Evolutionary conservation across 192 early-diverging fungal species (phyloP).

Genomic region (Podila horticola): DNA sequence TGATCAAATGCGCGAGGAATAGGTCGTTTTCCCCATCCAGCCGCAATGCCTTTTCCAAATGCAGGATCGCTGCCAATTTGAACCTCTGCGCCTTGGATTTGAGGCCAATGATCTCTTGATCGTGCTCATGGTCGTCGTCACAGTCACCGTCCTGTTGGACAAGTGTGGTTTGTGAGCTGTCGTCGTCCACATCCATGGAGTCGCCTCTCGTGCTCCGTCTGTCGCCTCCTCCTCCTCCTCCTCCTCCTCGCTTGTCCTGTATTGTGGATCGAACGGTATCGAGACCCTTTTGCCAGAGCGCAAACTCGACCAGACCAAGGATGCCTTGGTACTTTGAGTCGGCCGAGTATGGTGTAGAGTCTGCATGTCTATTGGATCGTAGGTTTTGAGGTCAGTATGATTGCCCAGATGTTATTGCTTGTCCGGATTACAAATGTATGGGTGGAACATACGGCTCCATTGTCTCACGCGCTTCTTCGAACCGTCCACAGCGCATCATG

Average conservation of each 20-base stretch:
- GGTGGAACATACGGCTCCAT: slow-evolving; percentile 30
- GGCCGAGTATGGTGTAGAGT: slow-evolving; percentile 18
- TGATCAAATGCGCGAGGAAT: slow-evolving; percentile 29
- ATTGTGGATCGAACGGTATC: neutral
- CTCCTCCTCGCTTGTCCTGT: neutral
- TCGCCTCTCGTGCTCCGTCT: no score
- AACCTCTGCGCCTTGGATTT: neutral
- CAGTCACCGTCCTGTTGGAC: neutral
- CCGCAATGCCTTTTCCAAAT: slow-evolving; percentile 19
- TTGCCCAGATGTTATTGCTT: no score
- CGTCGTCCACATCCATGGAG: neutral
- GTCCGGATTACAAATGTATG: neutral
- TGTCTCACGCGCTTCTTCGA: slow-evolving; percentile 21
- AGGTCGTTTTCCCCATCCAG: slow-evolving; percentile 23
- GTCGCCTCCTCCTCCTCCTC: neutral
- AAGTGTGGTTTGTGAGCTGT: neutral
- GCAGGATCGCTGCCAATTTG: slow-evolving; percentile 1
- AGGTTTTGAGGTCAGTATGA: neutral
- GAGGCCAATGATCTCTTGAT: neutral
- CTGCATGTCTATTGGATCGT: neutral
- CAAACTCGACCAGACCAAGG: slow-evolving; percentile 34
- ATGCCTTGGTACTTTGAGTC: slow-evolving; percentile 26
- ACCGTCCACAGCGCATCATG: slow-evolving; percentile 23
- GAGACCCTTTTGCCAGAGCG: slow-evolving; percentile 17
- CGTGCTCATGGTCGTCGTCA: neutral